Conservation (phyloP, 2,329 filamentous ascomycete genomes). For the Colletotrichum acutatum region DNA sequence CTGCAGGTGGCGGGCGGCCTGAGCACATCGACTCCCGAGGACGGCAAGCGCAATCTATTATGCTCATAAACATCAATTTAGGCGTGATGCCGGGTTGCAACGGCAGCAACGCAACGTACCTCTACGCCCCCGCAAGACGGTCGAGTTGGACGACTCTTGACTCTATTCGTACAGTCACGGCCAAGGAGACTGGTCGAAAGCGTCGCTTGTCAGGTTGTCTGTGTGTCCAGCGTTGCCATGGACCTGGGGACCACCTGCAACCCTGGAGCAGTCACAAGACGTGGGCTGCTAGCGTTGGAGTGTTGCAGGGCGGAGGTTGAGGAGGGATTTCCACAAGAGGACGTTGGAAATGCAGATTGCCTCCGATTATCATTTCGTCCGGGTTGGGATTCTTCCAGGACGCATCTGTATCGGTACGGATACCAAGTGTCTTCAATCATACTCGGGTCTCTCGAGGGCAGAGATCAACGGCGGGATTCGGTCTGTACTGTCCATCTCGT, state of each 20-base stretch:
- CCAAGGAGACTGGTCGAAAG: too few relatives aligned
- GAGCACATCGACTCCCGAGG: slow-evolving; percentile 18
- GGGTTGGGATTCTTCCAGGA: slow-evolving; percentile 6
- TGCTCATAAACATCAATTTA: slow-evolving; percentile 10
- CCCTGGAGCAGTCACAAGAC: neutral
- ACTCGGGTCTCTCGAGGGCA: neutral
- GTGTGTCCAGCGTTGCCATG: too few relatives aligned
- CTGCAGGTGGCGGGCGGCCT: slow-evolving; percentile 1
- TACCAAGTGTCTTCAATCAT: neutral
- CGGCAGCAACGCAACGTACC: neutral
- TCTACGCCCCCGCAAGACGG: neutral
- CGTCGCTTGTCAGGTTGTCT: too few relatives aligned
- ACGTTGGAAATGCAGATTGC: slow-evolving; percentile 17
- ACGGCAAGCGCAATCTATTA: slow-evolving; percentile 13
- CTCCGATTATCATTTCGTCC: slow-evolving; percentile 19
- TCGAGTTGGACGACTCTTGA: neutral
- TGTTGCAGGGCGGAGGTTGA: neutral
- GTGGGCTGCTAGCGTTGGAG: neutral
- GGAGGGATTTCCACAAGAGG: slow-evolving; percentile 22
- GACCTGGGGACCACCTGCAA: neutral
- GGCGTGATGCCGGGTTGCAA: slow-evolving; percentile 8
- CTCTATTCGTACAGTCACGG: too few relatives aligned
- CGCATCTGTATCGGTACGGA: neutral
- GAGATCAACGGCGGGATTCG: slow-evolving; percentile 8
- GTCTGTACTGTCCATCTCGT: neutral